Evolutionary conservation across 495 filamentous ascomycete species (phyloP).

Genomic region (Penicillium manginii): DNA sequence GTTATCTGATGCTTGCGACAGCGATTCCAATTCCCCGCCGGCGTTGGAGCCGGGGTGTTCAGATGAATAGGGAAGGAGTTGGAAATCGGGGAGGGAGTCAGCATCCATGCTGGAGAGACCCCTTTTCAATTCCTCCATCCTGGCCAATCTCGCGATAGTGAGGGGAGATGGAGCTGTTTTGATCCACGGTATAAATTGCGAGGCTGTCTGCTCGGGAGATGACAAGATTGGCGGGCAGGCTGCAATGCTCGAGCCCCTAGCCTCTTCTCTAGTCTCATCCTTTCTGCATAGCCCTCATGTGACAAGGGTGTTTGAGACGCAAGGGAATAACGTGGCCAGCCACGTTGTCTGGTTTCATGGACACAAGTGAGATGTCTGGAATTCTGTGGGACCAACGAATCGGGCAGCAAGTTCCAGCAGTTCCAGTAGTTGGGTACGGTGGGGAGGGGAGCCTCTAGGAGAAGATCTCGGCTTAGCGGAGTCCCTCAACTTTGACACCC

Average conservation of each 20-base stretch:
- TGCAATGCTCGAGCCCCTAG: conserved; percentile 15
- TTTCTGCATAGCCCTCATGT: conserved; percentile 18
- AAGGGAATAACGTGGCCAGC: conserved; percentile 14
- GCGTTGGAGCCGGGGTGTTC: background rate
- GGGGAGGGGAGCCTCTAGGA: background rate
- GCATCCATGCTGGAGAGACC: conserved; percentile 11
- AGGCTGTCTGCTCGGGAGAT: background rate
- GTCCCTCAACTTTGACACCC: background rate
- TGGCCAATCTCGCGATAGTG: background rate
- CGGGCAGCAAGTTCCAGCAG: conserved; percentile 6
- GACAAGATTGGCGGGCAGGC: background rate
- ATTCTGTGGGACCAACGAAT: conserved; percentile 3
- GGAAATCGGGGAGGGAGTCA: conserved; percentile 18
- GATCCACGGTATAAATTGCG: background rate
- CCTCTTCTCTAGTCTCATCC: conserved; percentile 2
- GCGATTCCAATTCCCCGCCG: conserved; percentile 3
- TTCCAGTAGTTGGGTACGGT: background rate
- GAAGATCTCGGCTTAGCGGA: background rate
- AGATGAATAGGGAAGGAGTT: conserved; percentile 12
- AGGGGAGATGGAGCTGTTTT: background rate
- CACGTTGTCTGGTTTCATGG: conserved; percentile 4
- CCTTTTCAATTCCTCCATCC: background rate
- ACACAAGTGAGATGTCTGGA: background rate
- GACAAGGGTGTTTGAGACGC: conserved; percentile 10
- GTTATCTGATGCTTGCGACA: background rate